Base-by-base conservation (phyloP, 805 yeast species). In the Lachancea kluyveri region DNA sequence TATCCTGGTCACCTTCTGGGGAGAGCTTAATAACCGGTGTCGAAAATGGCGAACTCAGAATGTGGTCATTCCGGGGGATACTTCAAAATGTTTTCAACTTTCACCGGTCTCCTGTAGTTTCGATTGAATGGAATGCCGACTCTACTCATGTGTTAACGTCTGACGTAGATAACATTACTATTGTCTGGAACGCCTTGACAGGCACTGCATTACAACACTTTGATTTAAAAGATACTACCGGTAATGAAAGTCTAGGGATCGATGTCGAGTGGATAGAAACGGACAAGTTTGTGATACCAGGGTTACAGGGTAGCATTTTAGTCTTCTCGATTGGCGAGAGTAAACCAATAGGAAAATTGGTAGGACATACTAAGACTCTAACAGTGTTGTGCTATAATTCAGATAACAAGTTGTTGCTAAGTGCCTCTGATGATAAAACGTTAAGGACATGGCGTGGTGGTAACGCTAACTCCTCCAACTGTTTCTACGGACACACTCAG, bases 41-140 rank as follows among this genome's bases (percentile, higher is more conserved):
- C 2, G 73, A 68, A 33, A 68, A 68, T 46, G 95, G 95, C 9
- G 90, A 81, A 45, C 46, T 87, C 6, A 60, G 90, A 35, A 62
- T 83, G n/a, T 87, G 95, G 94, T 70, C 77, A 8, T 64, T 72
- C 0, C 79, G 74, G 28, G 94, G 95, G 0, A 67, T 70, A 18
- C 60, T 85, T 22, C 64, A 72, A 37, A 78, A 75, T 30, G 69
- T 72, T 1, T 55, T 77, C 44, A 63, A 67, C 16, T 50, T 69
- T 21, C 83, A 77, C 43, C 62, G 65, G 26, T 54, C 72, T 2
- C 73, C 88, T 0, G 66, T 86, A 1, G 46, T 75, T 7, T 50
- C 65, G 2, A 57, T 81, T 4, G 53, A 62, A 33, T 86, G 94
- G 94, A 78, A 73, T 36, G 54, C 60, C 6, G 59, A 67, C 11